Percentiles rank a stretch among this genome's conserved stretches.
phyloP scores from a whole-genome alignment of 2,329 filamentous ascomycete genomes.

The Rhynchosporium agropyri region DNA sequence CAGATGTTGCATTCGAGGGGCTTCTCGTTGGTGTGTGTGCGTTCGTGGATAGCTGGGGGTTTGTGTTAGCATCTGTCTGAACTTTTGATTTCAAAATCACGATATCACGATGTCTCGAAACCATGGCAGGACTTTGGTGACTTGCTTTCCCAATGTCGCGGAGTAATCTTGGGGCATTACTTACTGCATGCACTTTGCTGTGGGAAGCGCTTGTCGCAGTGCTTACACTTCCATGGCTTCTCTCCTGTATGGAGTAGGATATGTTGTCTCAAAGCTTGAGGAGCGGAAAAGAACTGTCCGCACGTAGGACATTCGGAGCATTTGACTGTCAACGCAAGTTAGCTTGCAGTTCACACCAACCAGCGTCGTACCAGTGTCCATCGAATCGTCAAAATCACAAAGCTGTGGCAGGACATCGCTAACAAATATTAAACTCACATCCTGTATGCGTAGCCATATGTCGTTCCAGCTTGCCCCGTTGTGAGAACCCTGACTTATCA shows the following conservation, averaged over 20 bases:
- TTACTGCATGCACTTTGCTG: constrained; percentile 68
- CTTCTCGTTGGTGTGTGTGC: constrained; percentile 67
- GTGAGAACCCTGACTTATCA: constrained; percentile 53
- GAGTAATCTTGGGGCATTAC: constrained; percentile 14
- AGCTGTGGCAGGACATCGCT: no score
- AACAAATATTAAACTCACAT: constrained; percentile 49
- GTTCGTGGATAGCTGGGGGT: constrained; percentile 63
- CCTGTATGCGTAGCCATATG: constrained; percentile 68
- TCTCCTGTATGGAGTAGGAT: constrained; percentile 67
- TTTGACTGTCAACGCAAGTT: constrained; percentile 17
- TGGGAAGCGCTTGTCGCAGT: constrained; percentile 62
- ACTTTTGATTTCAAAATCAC: no score
- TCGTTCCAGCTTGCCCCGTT: constrained; percentile 64
- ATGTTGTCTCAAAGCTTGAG: constrained; percentile 69
- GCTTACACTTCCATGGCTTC: constrained; percentile 61
- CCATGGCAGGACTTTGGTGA: no score
- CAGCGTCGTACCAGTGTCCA: no score
- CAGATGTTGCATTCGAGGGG: constrained; percentile 62
- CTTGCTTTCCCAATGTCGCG: background rate
- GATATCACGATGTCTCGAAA: no score
- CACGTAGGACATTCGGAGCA: constrained; percentile 53
- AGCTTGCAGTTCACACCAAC: background rate
- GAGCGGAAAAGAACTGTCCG: constrained; percentile 61
- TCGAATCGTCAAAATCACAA: no score
- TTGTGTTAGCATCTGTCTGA: no score